A percentile compares a stretch with the other conserved stretches of the same genome.
phyloP scores from a whole-genome alignment of 805 yeast species.

The Hanseniaspora occidentalis region DNA sequence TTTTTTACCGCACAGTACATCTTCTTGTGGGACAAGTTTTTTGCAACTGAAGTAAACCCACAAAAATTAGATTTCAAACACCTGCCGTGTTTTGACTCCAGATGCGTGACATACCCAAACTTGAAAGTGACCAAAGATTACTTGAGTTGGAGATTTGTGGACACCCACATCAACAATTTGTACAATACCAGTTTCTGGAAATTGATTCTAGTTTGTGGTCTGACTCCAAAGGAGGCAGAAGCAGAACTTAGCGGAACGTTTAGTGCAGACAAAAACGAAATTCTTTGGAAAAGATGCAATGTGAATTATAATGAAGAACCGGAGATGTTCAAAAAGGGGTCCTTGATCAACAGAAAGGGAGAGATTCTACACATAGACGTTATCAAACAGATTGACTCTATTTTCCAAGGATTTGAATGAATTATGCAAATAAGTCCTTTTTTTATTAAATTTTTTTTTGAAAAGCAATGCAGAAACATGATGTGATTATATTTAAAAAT shows the following conservation, averaged over 20 bases:
- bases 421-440: too few relatives aligned
- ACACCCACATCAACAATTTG: conserved; percentile 88
- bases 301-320: conserved; percentile 87
- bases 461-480: too few relatives aligned
- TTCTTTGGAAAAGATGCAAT: conserved; percentile 62
- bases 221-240: conserved; percentile 75
- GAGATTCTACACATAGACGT: conserved; percentile 30
- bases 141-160: conserved; percentile 90
- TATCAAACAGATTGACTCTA: conserved; percentile 25
- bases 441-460: too few relatives aligned
- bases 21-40: conserved; percentile 49
- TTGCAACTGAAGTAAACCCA: conserved; percentile 28
- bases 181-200: conserved; percentile 93
- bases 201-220: conserved; percentile 53
- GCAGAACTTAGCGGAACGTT: conserved; percentile 62
- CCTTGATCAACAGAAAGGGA: conserved; percentile 41
- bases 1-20: conserved; percentile 69
- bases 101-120: conserved; percentile 80
- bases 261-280: conserved; percentile 79
- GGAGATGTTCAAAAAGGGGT: conserved; percentile 78
- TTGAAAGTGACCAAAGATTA: conserved; percentile 56
- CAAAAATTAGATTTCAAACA: conserved; percentile 34
- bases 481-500: too few relatives aligned
- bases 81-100: conserved; percentile 81
- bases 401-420: conserved; percentile 20